Evolutionary conservation across 2,329 filamentous ascomycete genomes (phyloP).

Genomic region (Paraconiothyrium brasiliense): DNA sequence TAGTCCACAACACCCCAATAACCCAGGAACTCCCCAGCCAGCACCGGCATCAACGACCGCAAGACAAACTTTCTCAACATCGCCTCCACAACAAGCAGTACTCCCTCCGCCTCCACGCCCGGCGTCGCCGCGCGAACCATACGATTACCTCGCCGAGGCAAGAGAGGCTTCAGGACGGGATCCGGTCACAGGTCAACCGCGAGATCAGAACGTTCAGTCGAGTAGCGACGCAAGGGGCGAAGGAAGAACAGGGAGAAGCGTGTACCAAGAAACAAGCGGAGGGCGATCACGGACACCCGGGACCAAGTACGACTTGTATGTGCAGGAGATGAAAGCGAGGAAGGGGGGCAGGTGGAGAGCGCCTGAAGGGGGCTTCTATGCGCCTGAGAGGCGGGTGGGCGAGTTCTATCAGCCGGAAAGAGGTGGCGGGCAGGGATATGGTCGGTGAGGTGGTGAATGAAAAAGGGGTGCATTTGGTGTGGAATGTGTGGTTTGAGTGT

Average conservation of each 20-base stretch:
- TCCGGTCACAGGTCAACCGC: constrained; percentile 26
- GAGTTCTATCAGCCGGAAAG: constrained; percentile 31
- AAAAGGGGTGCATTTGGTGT: too few relatives aligned
- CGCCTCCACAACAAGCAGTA: not conserved
- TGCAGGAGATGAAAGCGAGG: constrained; percentile 23
- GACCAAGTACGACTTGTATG: constrained; percentile 26
- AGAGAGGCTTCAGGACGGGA: constrained; percentile 28
- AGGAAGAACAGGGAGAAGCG: constrained; percentile 16
- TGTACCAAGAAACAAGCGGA: constrained; percentile 17
- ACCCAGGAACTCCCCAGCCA: not conserved
- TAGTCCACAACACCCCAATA: constrained; percentile 20
- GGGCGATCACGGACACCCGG: constrained; percentile 19
- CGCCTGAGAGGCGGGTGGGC: constrained; percentile 30
- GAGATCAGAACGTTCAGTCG: not conserved
- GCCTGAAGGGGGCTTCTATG: constrained; percentile 32
- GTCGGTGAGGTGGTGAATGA: not conserved
- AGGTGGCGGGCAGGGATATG: not conserved
- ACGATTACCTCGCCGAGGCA: constrained; percentile 34
- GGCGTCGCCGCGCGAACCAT: constrained; percentile 18
- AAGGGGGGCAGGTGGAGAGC: constrained; percentile 19
- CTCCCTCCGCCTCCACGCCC: not conserved
- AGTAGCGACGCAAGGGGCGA: not conserved
- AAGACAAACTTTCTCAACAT: not conserved
- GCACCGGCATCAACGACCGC: constrained; percentile 6
- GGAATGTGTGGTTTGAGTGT: too few relatives aligned